These are phyloP conservation scores for Plasmodium vivax DNA, from an alignment of 169 alveolate species.

Conservation along the genomic window DNA sequence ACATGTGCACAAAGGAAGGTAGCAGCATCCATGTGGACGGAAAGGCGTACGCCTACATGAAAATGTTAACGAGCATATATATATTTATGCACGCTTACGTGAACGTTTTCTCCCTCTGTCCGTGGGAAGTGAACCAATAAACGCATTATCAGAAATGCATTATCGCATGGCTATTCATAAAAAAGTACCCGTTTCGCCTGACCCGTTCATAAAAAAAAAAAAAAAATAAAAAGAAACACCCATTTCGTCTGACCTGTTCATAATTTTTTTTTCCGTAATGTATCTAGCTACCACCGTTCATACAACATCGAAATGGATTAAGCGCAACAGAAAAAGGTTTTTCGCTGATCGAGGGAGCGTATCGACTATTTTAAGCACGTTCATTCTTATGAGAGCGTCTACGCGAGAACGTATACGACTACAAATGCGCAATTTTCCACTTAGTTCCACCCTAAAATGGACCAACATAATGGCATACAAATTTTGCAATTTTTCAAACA, in stretches of 20 bases:
- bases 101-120: not conserved
- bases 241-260: not conserved
- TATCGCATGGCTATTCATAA: not conserved
- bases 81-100: not conserved
- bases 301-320: not conserved
- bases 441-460: not conserved
- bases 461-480: not conserved
- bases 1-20: not conserved
- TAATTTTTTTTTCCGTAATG: not conserved
- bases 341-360: not conserved
- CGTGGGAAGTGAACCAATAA: not conserved
- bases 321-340: not conserved
- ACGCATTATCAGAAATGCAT: not conserved
- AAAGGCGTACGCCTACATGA: not conserved
- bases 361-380: not conserved
- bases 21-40: not conserved
- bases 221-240: not conserved
- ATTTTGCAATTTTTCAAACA: not conserved
- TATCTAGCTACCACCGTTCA: slow-evolving; percentile 4
- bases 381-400: not conserved
- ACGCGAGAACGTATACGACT: not conserved
- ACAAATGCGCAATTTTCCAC: not conserved
- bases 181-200: not conserved
- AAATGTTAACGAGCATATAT: not conserved
- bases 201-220: not conserved